Evolutionary conservation across 805 yeast species (phyloP), one percentile per base, ranked within the genome.

Genomic region (Brettanomyces sp.): DNA sequence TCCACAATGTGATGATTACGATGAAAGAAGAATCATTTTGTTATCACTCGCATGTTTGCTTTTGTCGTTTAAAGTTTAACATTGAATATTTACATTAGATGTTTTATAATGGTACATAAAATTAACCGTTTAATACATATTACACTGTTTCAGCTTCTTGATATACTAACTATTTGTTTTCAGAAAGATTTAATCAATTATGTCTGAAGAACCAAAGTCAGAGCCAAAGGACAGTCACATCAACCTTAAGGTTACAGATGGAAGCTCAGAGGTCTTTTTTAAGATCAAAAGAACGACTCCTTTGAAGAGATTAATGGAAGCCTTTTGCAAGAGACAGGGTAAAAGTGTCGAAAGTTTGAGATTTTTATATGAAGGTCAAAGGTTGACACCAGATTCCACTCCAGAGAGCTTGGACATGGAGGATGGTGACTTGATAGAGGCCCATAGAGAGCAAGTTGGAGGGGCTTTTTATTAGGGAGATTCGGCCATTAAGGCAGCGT

Each of bases 271-370:
- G 65, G 90, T 93, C 52, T 89, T 85, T 66, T 93, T 93, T 81
- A 90, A 91, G 67, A 91, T 93, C 66, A 89, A 90, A 71, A 78
- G 86, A 68, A 75, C 90, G 37, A 93, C 99, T 4, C 95, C 91
- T 42, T 76, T 93, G 73, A 85, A 79, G 66, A 85, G 96, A 69
- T 80, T 93, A 58, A 91, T 93, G 89, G 98, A 91, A 60, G 96
- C 97, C 11, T 93, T 91, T 65, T 95, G 98, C 65, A 90, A 90
- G 69, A 85, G 99, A 73, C 96, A 91, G 62, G 98, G 98, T 39
- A 91, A 91, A 65, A 80, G 84, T 52, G 69, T 84, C 60, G 79
- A 77, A 55, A 79, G 91, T 44, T 71, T 93, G 63, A 80, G 98
- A 65, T 93, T 93, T 65, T 72, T 93, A 59, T 82, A 82, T 62